Evolutionary conservation across 768 basidiomycete species (phyloP).

Genomic region (Hortiboletus campestris): DNA sequence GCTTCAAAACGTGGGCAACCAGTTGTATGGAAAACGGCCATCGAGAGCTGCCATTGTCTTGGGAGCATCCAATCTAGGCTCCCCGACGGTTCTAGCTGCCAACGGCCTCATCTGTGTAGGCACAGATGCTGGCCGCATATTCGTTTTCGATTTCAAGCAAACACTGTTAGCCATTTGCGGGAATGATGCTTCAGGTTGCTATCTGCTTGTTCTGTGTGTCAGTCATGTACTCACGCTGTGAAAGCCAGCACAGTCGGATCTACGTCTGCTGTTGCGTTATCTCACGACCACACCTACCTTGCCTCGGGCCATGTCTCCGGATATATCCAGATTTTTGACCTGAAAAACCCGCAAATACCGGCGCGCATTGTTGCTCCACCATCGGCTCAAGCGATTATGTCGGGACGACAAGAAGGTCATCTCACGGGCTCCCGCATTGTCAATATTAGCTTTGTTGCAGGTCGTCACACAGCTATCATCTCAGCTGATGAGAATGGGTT

Average conservation of each 20-base stretch:
- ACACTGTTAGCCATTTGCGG: constrained; percentile 79
- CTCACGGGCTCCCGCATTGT: constrained; percentile 75
- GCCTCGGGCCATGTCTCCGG: constrained; percentile 86
- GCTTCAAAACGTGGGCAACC: constrained; percentile 55
- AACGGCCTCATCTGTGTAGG: constrained; percentile 91
- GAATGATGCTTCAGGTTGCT: constrained; percentile 59
- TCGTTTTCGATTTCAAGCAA: constrained; percentile 91
- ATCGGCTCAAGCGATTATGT: constrained; percentile 60
- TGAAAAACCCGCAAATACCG: constrained; percentile 65
- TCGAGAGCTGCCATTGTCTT: constrained; percentile 63
- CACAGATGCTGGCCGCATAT: constrained; percentile 71
- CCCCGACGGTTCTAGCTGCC: constrained; percentile 78
- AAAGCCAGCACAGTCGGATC: constrained; percentile 64
- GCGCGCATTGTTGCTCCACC: constrained; percentile 72
- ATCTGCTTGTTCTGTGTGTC: constrained; percentile 3
- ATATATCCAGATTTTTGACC: constrained; percentile 81
- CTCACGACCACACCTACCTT: constrained; percentile 91
- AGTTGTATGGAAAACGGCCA: constrained; percentile 50
- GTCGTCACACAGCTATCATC: constrained; percentile 89
- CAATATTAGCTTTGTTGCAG: constrained; percentile 83
- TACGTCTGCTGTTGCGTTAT: constrained; percentile 87
- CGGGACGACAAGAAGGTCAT: constrained; percentile 85
- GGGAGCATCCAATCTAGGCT: constrained; percentile 55
- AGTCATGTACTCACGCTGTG: constrained; percentile 18
- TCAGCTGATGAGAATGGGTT: constrained; percentile 88